Evolutionary conservation across 2,329 filamentous ascomycete genomes (phyloP).

Genomic region (Hypoxylon sp.): DNA sequence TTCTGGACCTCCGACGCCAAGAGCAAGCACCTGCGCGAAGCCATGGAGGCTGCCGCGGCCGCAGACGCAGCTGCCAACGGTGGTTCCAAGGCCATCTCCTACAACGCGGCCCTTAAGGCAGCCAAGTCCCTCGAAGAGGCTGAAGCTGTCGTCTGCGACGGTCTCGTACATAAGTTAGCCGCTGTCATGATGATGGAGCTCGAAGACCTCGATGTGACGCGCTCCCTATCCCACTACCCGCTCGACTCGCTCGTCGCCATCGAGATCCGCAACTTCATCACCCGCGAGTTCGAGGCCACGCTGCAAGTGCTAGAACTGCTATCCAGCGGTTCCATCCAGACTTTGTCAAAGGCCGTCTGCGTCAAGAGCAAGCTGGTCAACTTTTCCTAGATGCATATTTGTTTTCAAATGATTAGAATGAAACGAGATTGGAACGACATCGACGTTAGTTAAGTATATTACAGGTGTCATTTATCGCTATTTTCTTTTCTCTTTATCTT

Average conservation of each 20-base stretch:
- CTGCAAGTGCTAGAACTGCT: constrained; percentile 70
- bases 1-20: constrained; percentile 71
- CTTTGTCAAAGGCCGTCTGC: constrained; percentile 63
- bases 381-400: constrained; percentile 36
- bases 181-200: constrained; percentile 65
- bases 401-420: constrained; percentile 24
- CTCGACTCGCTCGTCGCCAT: constrained; percentile 66
- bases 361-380: constrained; percentile 62
- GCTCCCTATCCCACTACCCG: constrained; percentile 59
- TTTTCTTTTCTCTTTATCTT: constrained; percentile 4
- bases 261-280: constrained; percentile 67
- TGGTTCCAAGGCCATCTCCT: constrained; percentile 57
- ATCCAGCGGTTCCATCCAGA: constrained; percentile 66
- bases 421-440: constrained; percentile 23
- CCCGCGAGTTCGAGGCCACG: constrained; percentile 65
- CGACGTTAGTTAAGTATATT: not conserved
- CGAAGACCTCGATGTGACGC: constrained; percentile 65
- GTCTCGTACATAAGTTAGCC: constrained; percentile 64
- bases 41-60: constrained; percentile 58
- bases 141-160: constrained; percentile 61
- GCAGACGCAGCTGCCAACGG: constrained; percentile 50
- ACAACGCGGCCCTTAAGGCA: constrained; percentile 61
- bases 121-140: constrained; percentile 63
- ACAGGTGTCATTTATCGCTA: constrained; percentile 4
- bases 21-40: constrained; percentile 65